phyloP scores from a whole-genome alignment of 805 yeast genomes.

The Yarrowia sp. region DNA sequence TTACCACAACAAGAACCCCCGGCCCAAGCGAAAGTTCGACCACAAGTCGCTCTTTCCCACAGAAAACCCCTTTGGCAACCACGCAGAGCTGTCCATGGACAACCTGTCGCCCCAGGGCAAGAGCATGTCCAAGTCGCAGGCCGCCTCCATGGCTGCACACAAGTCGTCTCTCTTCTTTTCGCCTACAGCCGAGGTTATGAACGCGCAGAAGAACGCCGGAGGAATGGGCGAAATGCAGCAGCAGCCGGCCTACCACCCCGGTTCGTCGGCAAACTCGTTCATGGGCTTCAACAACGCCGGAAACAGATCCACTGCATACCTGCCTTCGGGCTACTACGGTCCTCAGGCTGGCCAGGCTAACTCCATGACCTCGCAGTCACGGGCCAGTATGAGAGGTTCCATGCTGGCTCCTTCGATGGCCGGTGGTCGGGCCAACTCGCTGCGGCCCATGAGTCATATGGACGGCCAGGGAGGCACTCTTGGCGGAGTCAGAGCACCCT shows the following conservation, averaged over 20 bases:
- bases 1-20: constrained; percentile 13
- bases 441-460: constrained; percentile 39
- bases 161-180: constrained; percentile 63
- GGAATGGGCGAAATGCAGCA: constrained; percentile 7
- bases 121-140: constrained; percentile 34
- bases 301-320: constrained; percentile 44
- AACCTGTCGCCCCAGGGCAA: constrained; percentile 37
- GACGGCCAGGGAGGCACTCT: constrained; percentile 7
- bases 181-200: constrained; percentile 79
- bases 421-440: constrained; percentile 22
- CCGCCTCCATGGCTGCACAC: constrained; percentile 40
- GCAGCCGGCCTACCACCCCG: constrained; percentile 20
- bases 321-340: constrained; percentile 48
- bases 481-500: constrained; percentile 49
- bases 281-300: constrained; percentile 36
- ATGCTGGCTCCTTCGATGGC: constrained; percentile 13
- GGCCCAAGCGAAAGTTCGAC: constrained; percentile 29
- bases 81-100: constrained; percentile 31
- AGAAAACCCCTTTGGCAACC: constrained; percentile 40
- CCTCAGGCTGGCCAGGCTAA: constrained; percentile 36
- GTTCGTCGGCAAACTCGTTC: constrained; percentile 35
- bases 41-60: constrained; percentile 18
- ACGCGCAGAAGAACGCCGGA: constrained; percentile 49
- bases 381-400: constrained; percentile 36
- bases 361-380: constrained; percentile 30